Evolutionary conservation across 495 filamentous ascomycete genomes (phyloP).

Genomic region (Talaromyces thailandensis): DNA sequence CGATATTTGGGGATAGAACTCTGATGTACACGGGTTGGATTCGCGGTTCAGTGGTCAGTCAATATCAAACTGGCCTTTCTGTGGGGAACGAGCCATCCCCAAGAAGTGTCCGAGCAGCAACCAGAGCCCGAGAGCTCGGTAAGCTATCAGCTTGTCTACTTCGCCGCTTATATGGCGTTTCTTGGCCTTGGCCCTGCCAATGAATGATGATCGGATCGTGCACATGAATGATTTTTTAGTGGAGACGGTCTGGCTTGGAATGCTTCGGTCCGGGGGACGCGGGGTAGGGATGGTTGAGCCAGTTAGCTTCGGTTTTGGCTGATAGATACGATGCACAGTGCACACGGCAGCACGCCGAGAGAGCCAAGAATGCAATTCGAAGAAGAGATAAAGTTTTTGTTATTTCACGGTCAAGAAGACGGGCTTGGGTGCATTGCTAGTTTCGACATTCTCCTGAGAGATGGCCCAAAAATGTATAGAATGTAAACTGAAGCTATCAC

Average conservation of each 20-base stretch:
- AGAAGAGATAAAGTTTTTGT: too few relatives aligned
- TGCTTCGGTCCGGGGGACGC: background rate
- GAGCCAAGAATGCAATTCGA: too few relatives aligned
- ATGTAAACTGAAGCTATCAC: slow-evolving; percentile 26
- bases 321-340: background rate
- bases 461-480: slow-evolving; percentile 24
- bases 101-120: background rate
- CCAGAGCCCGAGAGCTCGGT: background rate
- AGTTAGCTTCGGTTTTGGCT: background rate
- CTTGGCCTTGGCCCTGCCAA: background rate
- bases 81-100: background rate
- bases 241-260: background rate
- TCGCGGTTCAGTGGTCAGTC: background rate
- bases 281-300: background rate
- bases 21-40: background rate
- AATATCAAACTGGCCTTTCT: background rate
- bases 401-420: background rate
- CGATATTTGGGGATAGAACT: background rate
- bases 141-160: background rate
- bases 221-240: background rate
- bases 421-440: background rate
- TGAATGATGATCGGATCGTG: background rate
- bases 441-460: background rate
- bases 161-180: background rate
- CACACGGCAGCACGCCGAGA: background rate